Base-by-base conservation (phyloP, 2,329 filamentous ascomycete genomes). In the Ascochyta fabae region DNA sequence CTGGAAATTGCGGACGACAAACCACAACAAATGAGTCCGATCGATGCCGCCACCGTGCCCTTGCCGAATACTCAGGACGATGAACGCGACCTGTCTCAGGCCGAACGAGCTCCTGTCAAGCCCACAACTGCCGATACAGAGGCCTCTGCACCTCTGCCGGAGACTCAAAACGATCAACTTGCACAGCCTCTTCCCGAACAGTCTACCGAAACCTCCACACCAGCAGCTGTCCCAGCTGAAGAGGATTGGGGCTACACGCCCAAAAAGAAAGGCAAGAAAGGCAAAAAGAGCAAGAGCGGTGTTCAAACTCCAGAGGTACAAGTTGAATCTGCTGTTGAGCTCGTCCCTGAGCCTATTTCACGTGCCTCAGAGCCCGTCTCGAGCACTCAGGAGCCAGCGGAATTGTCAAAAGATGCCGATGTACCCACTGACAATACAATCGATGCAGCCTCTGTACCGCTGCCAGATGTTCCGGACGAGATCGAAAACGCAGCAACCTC, bases 221-320 rank as follows among this genome's bases (percentile, higher is more conserved):
- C 41, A 15, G 7, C 16, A 3, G 12, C 49, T 12, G 22, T 52
- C 16, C 27, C 24, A 12, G 46, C 26, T n/a, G 60, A 61, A 31
- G 56, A 60, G 22, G 49, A 56, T 16, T 57, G 48, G 48, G 59
- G 27, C 9, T 54, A 46, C 34, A 36, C 59, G 9, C 29, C 58
- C 1, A 62, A 60, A 45, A 64, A 62, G 50, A 68, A 68, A 40
- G 42, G 50, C 41, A 68, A 67, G 47, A 70, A 67, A 52, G 47
- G 33, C 46, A 65, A 66, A 51, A 35, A 66, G 51, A 45, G 40
- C 33, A 63, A 60, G 53, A 67, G 54, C 24, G 60, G 54, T 27
- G 22, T 49, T 6, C 47, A 57, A n/a, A 61, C 54, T 6, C 58
- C 54, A 5, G 51, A 53, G 13, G 24, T 42, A 24, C 56, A 60